Evolutionary conservation across 129 eudicot genomes (phyloP), one percentile per base, ranked within the genome.

Genomic region (Pseudognaphalium luteoalbum): DNA sequence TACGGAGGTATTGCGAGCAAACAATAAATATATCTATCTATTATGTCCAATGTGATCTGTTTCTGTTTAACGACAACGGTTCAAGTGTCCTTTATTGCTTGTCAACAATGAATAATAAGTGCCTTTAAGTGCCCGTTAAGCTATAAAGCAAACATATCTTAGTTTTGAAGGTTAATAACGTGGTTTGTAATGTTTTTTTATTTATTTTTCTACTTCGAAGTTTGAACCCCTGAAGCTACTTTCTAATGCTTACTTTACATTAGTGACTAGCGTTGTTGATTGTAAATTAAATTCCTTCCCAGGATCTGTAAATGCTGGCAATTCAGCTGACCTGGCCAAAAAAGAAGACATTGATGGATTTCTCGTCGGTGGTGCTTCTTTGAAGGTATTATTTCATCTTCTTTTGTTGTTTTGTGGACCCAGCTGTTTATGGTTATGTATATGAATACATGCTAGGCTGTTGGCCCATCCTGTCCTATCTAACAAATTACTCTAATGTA

Each of bases 271-370:
- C 19, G 2, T 68, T 62, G 56, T 22, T 61, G 10, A 72, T 65
- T 50, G 7, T 22, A 68, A 37, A 11, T 67, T 42, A 5, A 54
- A 57, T 34, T 4, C 65, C 66, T 64, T 47, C 29, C 58, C 90
- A 94, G 98, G 98, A 76, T 91, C 98, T 73, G 98, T 94, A 62
- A 94, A 94, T 71, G 97, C 93, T 1, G 93, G 88, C 68, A 92
- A 92, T 85, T 89, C 85, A 19, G 89, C 97, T 66, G 96, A 92
- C 30, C 91, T 92, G 73, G 97, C 97, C 15, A 89, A 89, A 44
- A 37, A 89, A 86, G 97, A 89, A 76, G 97, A 92, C 78, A 89
- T 92, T 58, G 97, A 92, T 74, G 97, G 97, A 15, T 92, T 92
- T 68, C 97, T 92, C 33, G 97, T 92, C 16, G 97, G 97, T 65